These are phyloP conservation scores for Phytopythium mirpurense DNA, from an alignment of 352 stramenopile genomes.

Conservation along the genomic window DNA sequence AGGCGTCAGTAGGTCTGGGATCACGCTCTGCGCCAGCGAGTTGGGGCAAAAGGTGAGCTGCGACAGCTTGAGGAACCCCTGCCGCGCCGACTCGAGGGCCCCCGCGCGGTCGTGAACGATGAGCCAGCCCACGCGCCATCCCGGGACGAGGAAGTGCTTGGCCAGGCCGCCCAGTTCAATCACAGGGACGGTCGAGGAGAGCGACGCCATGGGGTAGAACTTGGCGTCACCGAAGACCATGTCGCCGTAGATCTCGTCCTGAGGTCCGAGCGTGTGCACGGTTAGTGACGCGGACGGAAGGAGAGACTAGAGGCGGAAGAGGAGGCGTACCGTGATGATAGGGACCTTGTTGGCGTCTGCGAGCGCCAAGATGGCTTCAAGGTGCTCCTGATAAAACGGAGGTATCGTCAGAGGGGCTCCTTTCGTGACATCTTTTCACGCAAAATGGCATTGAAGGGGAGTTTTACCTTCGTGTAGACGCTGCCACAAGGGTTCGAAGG, in stretches of 20 bases:
- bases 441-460: too few relatives aligned
- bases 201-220: conserved; percentile 79
- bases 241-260: conserved; percentile 85
- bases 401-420: not conserved
- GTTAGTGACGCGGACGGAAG: too few relatives aligned
- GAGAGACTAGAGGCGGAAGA: not conserved
- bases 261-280: not conserved
- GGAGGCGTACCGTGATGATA: conserved; percentile 86
- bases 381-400: conserved; percentile 31
- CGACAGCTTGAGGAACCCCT: conserved; percentile 88
- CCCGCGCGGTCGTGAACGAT: conserved; percentile 91
- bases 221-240: conserved; percentile 73
- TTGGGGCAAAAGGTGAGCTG: conserved; percentile 29
- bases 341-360: conserved; percentile 86
- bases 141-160: conserved; percentile 97
- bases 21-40: conserved; percentile 42
- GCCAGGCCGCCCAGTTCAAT: conserved; percentile 82
- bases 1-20: conserved; percentile 82
- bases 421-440: too few relatives aligned
- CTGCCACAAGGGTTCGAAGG: conserved; percentile 93
- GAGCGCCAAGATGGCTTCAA: conserved; percentile 72
- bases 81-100: conserved; percentile 75
- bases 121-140: conserved; percentile 95
- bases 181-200: conserved; percentile 81
- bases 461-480: conserved; percentile 86